Evolutionary conservation across 2,329 filamentous ascomycete genomes (phyloP).

Genomic region (Cladosporium sp.): DNA sequence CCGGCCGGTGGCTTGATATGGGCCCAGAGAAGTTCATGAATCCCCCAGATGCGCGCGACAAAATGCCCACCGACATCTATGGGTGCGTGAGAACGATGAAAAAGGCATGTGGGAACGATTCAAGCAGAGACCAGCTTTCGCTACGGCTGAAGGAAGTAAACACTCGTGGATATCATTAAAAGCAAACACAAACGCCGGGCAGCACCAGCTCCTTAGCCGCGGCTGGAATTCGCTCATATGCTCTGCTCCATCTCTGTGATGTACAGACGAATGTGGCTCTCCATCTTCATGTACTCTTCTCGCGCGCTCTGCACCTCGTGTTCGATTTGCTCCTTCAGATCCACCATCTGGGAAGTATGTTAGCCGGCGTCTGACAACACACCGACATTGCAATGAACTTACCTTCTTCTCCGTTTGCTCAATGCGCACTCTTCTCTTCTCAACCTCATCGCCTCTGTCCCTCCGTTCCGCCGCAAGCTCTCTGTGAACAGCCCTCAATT

Average conservation of each 20-base stretch:
- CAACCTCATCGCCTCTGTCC: constrained; percentile 86
- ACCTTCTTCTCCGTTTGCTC: constrained; percentile 99
- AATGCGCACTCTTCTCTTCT: constrained; percentile 83
- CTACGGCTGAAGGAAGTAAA: not conserved
- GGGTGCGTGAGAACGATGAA: too few species aligned
- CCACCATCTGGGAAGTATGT: constrained; percentile 66
- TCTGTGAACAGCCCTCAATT: constrained; percentile 71
- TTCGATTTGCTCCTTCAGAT: constrained; percentile 95
- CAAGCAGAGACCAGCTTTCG: too few species aligned
- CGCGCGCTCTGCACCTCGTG: constrained; percentile 84
- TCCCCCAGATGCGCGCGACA: too few species aligned
- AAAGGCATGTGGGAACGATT: too few species aligned
- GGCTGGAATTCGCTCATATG: constrained; percentile 35
- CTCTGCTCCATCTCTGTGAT: constrained; percentile 98
- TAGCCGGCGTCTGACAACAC: constrained; percentile 14
- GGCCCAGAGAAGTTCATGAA: too few species aligned
- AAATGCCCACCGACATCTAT: not conserved
- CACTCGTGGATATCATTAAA: constrained; percentile 6
- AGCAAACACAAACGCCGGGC: not conserved
- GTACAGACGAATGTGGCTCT: constrained; percentile 93
- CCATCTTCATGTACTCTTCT: constrained; percentile 95
- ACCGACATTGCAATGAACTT: constrained; percentile 24
- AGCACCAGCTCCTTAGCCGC: not conserved
- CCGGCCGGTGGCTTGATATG: too few species aligned
- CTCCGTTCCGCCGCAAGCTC: constrained; percentile 76